Evolutionary conservation across 495 filamentous ascomycete genomes (phyloP), one percentile per base, ranked within the genome.

Genomic region (Cryomyces minteri): DNA sequence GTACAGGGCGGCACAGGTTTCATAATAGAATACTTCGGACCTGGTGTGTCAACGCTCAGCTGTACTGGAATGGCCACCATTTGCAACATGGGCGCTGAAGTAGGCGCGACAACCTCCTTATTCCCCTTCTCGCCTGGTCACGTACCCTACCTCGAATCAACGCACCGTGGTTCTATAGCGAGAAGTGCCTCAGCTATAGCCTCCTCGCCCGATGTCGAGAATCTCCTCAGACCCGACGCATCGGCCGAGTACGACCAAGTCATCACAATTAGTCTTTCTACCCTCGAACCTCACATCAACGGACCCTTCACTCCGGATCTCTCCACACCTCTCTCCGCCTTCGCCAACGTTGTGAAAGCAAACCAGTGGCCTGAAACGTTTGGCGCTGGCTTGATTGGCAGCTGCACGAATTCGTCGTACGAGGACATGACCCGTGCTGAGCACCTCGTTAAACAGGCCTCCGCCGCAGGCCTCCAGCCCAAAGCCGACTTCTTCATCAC

Each of bases 391-490:
- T 72, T 98, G 30, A 98, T 98, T 55, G 90, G 90, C 39, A 93
- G 85, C 67, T 98, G 90, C 67, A 98, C 90, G 10, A 98, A 98
- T 70, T 92, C 84, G 62, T 96, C 90, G 4, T 98, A 94, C 61
- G 77, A 94, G 64, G 90, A 98, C 57, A 98, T 98, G 90, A 87
- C 85, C 7, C 78, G 90, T 42, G 81, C 86, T 11, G 90, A 95
- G 67, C 68, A 85, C 54, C 71, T 98, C 45, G 82, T 95, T 40
- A 86, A 87, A 62, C 87, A 92, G 60, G 90, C 90, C 10, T 68
- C 75, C 41, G 76, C 81, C 32, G 90, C 83, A 7, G 90, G 90
- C 32, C 64, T 98, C 31, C 82, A 84, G 66, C 88, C 88, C 12
- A 84, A 82, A 55, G 75, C 80, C 1, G 81, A 84, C 51, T 94